Evolutionary conservation across 2,329 filamentous ascomycete genomes (phyloP).

Genomic region (Fusarium sp.): DNA sequence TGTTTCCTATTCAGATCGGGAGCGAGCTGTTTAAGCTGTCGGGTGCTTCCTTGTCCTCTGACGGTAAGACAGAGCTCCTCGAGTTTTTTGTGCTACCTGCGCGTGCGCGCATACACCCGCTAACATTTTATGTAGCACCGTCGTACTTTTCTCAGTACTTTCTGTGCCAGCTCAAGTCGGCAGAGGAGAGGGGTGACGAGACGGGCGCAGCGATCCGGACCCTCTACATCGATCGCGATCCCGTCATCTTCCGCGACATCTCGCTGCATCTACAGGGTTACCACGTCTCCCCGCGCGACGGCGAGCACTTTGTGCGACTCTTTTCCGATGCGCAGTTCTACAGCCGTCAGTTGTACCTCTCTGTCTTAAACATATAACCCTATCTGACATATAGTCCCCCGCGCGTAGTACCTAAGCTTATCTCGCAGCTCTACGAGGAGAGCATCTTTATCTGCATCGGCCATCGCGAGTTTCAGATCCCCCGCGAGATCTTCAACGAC

Average conservation of each 20-base stretch:
- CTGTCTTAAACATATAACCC: neutral
- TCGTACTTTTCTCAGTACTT: conserved; percentile 98
- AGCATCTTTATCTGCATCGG: conserved; percentile 95
- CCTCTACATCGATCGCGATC: conserved; percentile 95
- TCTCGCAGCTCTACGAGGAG: conserved; percentile 90
- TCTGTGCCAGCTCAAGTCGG: conserved; percentile 79
- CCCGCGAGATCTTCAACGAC: conserved; percentile 84
- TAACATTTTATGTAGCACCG: conserved; percentile 70
- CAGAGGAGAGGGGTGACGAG: conserved; percentile 69
- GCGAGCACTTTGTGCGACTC: conserved; percentile 88
- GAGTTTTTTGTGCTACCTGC: neutral
- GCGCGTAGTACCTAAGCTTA: conserved; percentile 80
- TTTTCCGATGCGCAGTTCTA: conserved; percentile 98
- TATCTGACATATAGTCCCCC: neutral
- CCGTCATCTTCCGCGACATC: conserved; percentile 88
- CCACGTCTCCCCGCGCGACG: conserved; percentile 83
- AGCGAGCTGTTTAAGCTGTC: conserved; percentile 79
- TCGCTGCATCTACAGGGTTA: conserved; percentile 93
- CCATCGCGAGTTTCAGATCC: conserved; percentile 87
- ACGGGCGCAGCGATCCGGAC: conserved; percentile 71
- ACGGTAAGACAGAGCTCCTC: conserved; percentile 63
- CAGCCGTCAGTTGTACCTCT: conserved; percentile 63
- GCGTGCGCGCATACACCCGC: neutral
- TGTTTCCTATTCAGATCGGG: conserved; percentile 81
- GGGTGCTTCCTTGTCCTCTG: conserved; percentile 78